Percentiles rank a stretch among this genome's conserved stretches.
Conservation (phyloP, 2,329 filamentous ascomycete genomes). For the Thelonectria olida region DNA sequence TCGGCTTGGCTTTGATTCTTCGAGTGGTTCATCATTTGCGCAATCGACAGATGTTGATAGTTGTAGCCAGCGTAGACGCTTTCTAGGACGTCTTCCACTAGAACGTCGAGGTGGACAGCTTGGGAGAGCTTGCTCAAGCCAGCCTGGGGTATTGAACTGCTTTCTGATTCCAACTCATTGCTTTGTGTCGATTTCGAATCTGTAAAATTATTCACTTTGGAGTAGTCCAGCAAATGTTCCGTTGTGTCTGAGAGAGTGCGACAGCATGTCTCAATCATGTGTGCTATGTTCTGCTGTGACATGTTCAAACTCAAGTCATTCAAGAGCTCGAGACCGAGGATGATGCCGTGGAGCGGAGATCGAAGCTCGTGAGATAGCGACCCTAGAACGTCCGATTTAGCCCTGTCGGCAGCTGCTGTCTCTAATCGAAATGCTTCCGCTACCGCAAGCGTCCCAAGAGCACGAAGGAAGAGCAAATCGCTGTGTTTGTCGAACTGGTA, state of each 20-base stretch:
- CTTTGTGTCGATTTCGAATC: slow-evolving; percentile 22
- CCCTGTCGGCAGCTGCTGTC: slow-evolving; percentile 49
- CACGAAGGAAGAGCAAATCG: slow-evolving; percentile 60
- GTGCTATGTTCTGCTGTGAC: slow-evolving; percentile 57
- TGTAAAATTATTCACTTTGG: slow-evolving; percentile 59
- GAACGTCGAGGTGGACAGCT: slow-evolving; percentile 23
- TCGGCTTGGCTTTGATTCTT: too few species aligned
- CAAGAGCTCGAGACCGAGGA: slow-evolving; percentile 63
- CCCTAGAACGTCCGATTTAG: slow-evolving; percentile 67
- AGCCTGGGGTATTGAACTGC: too few species aligned
- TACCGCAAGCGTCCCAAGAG: slow-evolving; percentile 65
- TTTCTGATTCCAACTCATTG: not conserved
- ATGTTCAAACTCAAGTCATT: slow-evolving; percentile 58
- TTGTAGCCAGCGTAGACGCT: slow-evolving; percentile 34
- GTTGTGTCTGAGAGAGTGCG: slow-evolving; percentile 63
- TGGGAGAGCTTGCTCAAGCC: not conserved
- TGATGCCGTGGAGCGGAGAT: slow-evolving; percentile 68
- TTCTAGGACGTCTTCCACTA: slow-evolving; percentile 35
- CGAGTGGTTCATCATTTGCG: too few species aligned
- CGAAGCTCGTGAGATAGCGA: slow-evolving; percentile 70
- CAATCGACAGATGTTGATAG: slow-evolving; percentile 26
- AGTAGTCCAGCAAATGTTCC: slow-evolving; percentile 62
- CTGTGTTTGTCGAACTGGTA: too few species aligned
- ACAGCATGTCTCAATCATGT: slow-evolving; percentile 60
- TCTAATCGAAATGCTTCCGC: slow-evolving; percentile 61